Evolutionary conservation across 352 stramenopile species (phyloP), one percentile per base, ranked within the genome.

Genomic region (Phytophthora boehmeriae): DNA sequence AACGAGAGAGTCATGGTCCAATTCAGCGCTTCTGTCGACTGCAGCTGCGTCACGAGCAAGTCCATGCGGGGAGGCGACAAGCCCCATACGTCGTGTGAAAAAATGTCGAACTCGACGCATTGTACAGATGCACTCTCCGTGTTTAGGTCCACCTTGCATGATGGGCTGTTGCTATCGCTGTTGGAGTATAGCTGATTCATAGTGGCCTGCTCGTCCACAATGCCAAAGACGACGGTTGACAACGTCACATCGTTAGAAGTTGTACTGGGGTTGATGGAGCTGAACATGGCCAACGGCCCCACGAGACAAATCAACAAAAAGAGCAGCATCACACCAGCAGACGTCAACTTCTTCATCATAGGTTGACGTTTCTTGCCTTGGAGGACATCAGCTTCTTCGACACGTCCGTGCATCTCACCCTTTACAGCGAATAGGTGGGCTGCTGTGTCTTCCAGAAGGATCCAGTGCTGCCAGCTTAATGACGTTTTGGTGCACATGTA

Each of bases 401-500:
- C 77, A 45, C 88, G 82, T 22, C 59, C 80, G 51, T 83, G 80
- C 88, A 96, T 96, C 38, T 86, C 73, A 16, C 90, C 59, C 58
- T 95, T 95, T 8, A 96, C 77, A 14, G 76, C 45, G 36, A 91
- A 95, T 5, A 96, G 36, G 41, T 96, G 88, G 2, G 88, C 84
- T 0, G 82, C 88, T 0, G 81, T 93, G 49, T 93, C 88, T 79
- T 96, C 88, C 6, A 96, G 69, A 19, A 93, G 57, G 4, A 96
- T 66, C 88, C 88, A 96, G 57, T 95, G 84, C 14, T 78, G 53
- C 82, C 83, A 89, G 36, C 78, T 88, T 22, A 96, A 59, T 25
- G 88, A 93, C 4, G 88, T 96, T 43, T 85, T 94, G 1, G 84
- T 95, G 66, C 88, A 96, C 35, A 95, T 75, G 53, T 95, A 96